Base-by-base conservation (phyloP, 495 filamentous ascomycete genomes). In the Hamigera avellanea region DNA sequence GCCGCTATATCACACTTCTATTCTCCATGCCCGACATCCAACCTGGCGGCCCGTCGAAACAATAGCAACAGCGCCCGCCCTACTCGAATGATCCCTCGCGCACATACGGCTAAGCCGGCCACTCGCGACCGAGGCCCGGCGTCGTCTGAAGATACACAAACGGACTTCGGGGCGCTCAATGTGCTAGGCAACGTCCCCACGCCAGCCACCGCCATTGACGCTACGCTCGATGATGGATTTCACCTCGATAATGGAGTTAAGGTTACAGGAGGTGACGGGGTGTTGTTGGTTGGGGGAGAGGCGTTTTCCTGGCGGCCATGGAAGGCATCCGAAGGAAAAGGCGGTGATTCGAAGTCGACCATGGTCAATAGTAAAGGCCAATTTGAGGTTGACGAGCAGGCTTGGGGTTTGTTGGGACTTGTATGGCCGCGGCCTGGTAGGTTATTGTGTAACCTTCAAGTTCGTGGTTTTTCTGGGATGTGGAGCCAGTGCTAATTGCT, bases 371-470 rank as follows among this genome's bases (percentile, higher is more conserved):
- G 50, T 15, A 83, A 76, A 56, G 86, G 89, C 7, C 78, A 87
- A 51, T 89, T 83, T 73, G 84, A 93, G 48, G 66, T 89, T 6
- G 62, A 65, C 31, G 79, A 80, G 44, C 49, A 56, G 32, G 80
- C 64, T 21, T 93, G 86, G 70, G 87, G 83, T 0, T 29, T 94
- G 33, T 59, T 98, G 54, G 73, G 73, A 26, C 29, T 87, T 43
- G 66, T 94, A 17, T 94, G 83, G 83, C 91, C 91, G 41, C 80
- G 91, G 54, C 91, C 91, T 48, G 87, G 86, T 93, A 62, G 39
- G 77, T 66, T 40, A 17, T 34, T 30, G 39, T 30, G 33, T 19
- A 26, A 27, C 15, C 14, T 12, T 18, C 29, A 29, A 25, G 37
- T 19, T 33, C 27, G 32, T 13, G 39, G 25, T 36, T 35, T 42